Evolutionary conservation across 2,329 filamentous ascomycete species (phyloP), one percentile per base, ranked within the genome.

Genomic region (Venturia pyrina): DNA sequence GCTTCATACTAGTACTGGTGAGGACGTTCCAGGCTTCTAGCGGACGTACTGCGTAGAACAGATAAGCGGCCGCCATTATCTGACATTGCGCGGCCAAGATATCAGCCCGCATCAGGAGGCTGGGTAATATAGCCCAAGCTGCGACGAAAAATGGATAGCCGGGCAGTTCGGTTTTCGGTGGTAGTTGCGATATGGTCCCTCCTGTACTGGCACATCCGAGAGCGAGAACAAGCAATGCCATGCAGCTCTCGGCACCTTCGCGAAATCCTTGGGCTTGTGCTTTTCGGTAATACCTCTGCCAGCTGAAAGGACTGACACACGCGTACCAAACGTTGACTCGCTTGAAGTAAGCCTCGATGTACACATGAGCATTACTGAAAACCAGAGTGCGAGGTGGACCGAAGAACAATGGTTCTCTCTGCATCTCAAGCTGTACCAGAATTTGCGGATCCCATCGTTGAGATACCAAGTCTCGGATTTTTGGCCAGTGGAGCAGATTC

Each of bases 311-410:
- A 73, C 92, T 93, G 43, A 95, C 89, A 70, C 89, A 91, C 11
- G 90, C 90, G 71, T 93, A 93, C 88, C 90, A 93, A 3, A 92
- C 83, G 69, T 93, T 93, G 67, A 92, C 90, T 53, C 88, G 83
- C 66, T 89, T 87, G 72, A 93, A 95, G 75, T 91, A 93, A 0
- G 90, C 87, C 72, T 89, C 86, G 50, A 91, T 88, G 73, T 92
- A 93, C 4, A 86, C 83, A 60, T 86, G 83, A 1, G 87, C 89
- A 73, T 91, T 91, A 57, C 87, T 88, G 56, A 93, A 77, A 73
- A 92, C 89, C 67, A 92, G 82, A 15, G 86, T 86, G 60, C 88
- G 78, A 19, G 84, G 85, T 1, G 78, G 74, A 65, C 75, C 77
- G 65, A 84, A 74, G 69, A 86, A 84, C 13, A 93, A 80, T n/a